These are phyloP conservation scores for Casuarina cunninghamiana DNA, from an alignment of 306 rosid genomes.

Conservation along the genomic window DNA sequence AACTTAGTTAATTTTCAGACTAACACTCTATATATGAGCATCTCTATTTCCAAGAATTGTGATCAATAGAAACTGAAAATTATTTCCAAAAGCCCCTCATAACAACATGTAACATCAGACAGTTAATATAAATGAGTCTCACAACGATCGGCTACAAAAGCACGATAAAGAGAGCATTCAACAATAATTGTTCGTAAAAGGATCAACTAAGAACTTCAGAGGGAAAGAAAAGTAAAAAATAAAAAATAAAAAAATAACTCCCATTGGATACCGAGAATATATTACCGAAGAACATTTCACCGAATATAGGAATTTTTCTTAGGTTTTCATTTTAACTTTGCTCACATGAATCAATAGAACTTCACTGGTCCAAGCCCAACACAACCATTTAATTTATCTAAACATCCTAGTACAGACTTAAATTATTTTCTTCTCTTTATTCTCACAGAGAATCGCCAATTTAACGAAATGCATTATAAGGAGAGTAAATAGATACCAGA, in stretches of 20 bases:
- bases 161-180: neutral
- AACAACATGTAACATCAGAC: neutral
- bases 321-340: neutral
- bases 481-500: neutral
- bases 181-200: neutral
- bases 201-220: neutral
- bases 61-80: neutral
- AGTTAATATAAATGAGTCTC: neutral
- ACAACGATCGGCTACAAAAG: neutral
- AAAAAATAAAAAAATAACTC: neutral
- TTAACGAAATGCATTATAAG: neutral
- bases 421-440: neutral
- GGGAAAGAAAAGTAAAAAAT: neutral
- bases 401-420: neutral
- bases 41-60: neutral
- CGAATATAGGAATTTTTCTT: neutral
- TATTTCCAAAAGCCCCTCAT: neutral
- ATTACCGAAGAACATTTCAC: neutral
- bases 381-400: conserved; percentile 1
- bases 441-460: neutral
- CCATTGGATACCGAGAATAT: neutral
- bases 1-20: too few relatives aligned
- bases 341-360: conserved; percentile 9
- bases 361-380: neutral
- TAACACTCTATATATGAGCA: too few relatives aligned